Percentiles rank a stretch among this genome's conserved stretches.
Evolutionary conservation across 768 basidiomycete species (phyloP).

Genomic region (Psilocybe azurescens): DNA sequence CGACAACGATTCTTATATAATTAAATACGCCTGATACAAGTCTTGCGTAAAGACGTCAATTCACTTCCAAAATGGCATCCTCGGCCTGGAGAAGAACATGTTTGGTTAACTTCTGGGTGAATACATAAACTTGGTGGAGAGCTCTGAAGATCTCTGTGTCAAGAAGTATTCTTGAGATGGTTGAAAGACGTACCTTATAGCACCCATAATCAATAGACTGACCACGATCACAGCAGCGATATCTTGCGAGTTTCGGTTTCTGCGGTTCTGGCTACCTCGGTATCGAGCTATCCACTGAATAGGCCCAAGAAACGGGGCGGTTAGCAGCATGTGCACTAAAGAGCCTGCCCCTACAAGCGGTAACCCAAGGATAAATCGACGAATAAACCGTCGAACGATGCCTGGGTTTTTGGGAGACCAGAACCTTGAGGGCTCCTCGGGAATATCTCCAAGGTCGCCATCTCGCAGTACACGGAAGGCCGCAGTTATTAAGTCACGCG

Average conservation of each 20-base stretch:
- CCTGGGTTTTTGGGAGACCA: constrained; percentile 32
- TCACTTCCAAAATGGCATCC: constrained; percentile 81
- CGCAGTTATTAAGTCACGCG: constrained; percentile 64
- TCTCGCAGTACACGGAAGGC: constrained; percentile 68
- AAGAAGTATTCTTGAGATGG: constrained; percentile 1
- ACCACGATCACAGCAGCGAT: constrained; percentile 70
- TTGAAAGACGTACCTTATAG: constrained; percentile 50
- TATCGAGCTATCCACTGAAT: constrained; percentile 75
- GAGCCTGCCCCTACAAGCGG: constrained; percentile 82
- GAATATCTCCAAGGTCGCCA: constrained; percentile 47
- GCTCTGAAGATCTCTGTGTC: constrained; percentile 50
- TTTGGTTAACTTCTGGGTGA: constrained; percentile 65
- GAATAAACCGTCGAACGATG: constrained; percentile 59
- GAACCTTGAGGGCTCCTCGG: constrained; percentile 37
- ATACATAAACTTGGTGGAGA: constrained; percentile 68
- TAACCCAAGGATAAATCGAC: constrained; percentile 77
- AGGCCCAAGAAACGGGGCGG: constrained; percentile 67
- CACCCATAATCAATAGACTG: constrained; percentile 63
- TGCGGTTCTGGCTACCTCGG: constrained; percentile 57
- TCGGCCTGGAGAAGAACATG: constrained; percentile 73
- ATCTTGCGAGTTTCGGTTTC: constrained; percentile 64
- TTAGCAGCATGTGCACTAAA: constrained; percentile 71
- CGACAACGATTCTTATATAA: neutral
- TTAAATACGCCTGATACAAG: constrained; percentile 4
- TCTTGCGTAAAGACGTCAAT: constrained; percentile 26